A percentile compares a stretch with the other conserved stretches of the same genome.
Conservation (phyloP, 2,329 filamentous ascomycete species). For the Penicillium sp. region DNA sequence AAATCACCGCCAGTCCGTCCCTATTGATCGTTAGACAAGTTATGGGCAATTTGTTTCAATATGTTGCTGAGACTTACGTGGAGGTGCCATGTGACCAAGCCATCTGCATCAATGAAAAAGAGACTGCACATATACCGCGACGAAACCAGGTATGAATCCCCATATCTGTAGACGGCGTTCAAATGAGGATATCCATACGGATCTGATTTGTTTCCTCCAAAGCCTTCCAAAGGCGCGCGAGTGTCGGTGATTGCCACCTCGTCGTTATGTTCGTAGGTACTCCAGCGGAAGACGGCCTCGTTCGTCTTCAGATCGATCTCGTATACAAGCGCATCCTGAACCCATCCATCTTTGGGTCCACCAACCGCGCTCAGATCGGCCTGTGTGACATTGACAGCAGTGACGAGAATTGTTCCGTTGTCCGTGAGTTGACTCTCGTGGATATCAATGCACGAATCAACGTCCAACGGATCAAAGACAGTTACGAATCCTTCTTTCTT, state of each 20-base stretch:
- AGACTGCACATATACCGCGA: conserved; percentile 17
- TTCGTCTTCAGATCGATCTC: conserved; percentile 30
- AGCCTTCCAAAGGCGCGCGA: not conserved
- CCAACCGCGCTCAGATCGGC: conserved; percentile 22
- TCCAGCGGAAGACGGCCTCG: conserved; percentile 28
- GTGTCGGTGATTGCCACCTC: not conserved
- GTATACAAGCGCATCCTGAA: conserved; percentile 29
- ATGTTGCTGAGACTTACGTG: conserved; percentile 9
- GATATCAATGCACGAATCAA: conserved; percentile 25
- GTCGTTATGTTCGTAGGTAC: conserved; percentile 21
- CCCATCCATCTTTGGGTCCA: conserved; percentile 25
- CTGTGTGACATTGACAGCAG: conserved; percentile 24
- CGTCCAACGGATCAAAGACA: conserved; percentile 6
- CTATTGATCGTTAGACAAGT: conserved; percentile 3
- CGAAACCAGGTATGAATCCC: conserved; percentile 21
- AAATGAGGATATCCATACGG: conserved; percentile 22
- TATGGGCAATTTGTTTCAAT: not conserved
- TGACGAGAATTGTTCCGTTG: conserved; percentile 24
- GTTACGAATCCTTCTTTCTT: conserved; percentile 15
- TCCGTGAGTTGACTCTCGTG: conserved; percentile 26
- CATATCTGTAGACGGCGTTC: conserved; percentile 15
- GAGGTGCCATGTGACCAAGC: conserved; percentile 24
- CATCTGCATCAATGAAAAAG: conserved; percentile 22
- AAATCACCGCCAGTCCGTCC: conserved; percentile 23
- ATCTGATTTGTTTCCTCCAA: conserved; percentile 2